These are phyloP conservation scores for Venustampulla echinocandica DNA, from an alignment of 495 filamentous ascomycete genomes.

Conservation along the genomic window DNA sequence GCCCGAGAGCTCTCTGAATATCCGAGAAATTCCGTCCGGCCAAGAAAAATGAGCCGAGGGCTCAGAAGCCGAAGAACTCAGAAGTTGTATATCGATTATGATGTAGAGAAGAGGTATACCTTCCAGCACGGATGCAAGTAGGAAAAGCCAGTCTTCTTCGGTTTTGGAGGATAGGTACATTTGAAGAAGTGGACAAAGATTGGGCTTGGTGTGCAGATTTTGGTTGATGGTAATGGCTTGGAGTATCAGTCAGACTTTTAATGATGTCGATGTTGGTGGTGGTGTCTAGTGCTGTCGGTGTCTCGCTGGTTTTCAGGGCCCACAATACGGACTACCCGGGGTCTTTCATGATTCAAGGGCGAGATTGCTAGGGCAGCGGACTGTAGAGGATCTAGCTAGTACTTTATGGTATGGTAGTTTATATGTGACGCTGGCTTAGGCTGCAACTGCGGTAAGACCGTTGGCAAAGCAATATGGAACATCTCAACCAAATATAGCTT, in stretches of 20 bases:
- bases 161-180: constrained; percentile 5
- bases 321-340: constrained; percentile 48
- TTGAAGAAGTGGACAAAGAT: background rate
- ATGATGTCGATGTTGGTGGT: background rate
- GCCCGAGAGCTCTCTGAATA: constrained; percentile 7
- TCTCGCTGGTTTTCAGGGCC: constrained; percentile 1
- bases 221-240: constrained; percentile 1
- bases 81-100: constrained; percentile 11
- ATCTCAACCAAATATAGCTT: too few relatives aligned
- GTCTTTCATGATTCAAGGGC: too few relatives aligned
- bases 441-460: too few relatives aligned
- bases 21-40: constrained; percentile 6
- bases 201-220: constrained; percentile 1
- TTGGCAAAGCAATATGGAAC: too few relatives aligned
- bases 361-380: too few relatives aligned
- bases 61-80: background rate
- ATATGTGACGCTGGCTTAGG: too few relatives aligned
- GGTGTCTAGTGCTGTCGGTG: background rate
- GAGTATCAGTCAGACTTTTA: background rate
- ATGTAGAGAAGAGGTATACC: constrained; percentile 15
- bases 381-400: too few relatives aligned
- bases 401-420: too few relatives aligned
- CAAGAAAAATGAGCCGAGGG: constrained; percentile 2
- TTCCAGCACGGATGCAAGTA: constrained; percentile 15
- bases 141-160: constrained; percentile 5